Base-by-base conservation (phyloP, 345 rosid genomes). In the Angophora floribunda region DNA sequence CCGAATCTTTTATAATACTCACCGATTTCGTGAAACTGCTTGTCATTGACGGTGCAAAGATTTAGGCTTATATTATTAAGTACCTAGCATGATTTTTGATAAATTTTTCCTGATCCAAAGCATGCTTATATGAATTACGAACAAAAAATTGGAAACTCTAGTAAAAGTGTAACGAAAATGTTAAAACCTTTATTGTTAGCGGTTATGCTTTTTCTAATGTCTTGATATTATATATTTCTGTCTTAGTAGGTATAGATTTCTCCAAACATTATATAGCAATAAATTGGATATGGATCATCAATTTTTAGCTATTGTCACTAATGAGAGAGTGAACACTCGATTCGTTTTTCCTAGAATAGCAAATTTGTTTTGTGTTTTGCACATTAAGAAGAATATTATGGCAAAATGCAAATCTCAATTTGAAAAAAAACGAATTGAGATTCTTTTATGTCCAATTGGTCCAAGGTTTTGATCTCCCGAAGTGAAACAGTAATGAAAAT, bases 221-320 rank as follows among this genome's bases (percentile, higher is more conserved):
- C 36, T 15, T 5, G 0, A 14, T 0, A 11, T 30, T 21, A 65
- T 65, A 30, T 1, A 7, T 17, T 14, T 65, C 14, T 14, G 30
- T 30, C 1, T n/a, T 1, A 1, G 0, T n/a, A 7, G 30, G 36
- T n/a, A 63, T 63, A 3, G 36, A 13, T 63, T 65, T 30, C 11
- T 65, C 44, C 41, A 7, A 65, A 65, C 21, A 16, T 30, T 17
- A 3, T 65, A n/a, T 67, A 32, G 79, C 45, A 67, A 14, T 65
- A 14, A 65, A n/a, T n/a, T 65, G 32, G 26, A 8, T 53, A 53
- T 53, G 19, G 22, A 21, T 53, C 4, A 24, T 53, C 26, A 7
- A 19, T 53, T 17, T 67, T 67, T 6, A 32, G 7, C 45, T 32
- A 2, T 16, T 32, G 4, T 32, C 45, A 67, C 13, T 4, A 7